phyloP scores from a whole-genome alignment of 2,329 filamentous ascomycete species.

The Alternaria ventricosa region DNA sequence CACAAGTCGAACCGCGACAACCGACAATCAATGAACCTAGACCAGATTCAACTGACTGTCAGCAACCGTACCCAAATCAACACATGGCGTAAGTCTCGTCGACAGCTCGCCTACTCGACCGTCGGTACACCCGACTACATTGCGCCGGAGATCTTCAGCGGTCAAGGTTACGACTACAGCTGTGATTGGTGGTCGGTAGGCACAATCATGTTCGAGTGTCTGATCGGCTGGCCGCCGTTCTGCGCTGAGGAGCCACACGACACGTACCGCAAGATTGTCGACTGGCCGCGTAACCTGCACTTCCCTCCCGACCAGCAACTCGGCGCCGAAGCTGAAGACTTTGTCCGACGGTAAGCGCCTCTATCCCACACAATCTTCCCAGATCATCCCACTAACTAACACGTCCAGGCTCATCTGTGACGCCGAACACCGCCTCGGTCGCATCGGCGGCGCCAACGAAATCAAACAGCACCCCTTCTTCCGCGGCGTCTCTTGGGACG shows the following conservation, averaged over 20 bases:
- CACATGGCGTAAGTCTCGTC: conserved; percentile 94
- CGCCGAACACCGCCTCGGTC: conserved; percentile 87
- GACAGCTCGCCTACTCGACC: conserved; percentile 96
- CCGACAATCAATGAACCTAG: conserved; percentile 91
- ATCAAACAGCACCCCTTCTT: conserved; percentile 97
- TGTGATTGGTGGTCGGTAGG: conserved; percentile 99
- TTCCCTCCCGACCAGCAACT: conserved; percentile 96
- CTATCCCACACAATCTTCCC: background rate
- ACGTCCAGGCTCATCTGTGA: conserved; percentile 83
- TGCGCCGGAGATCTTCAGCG: conserved; percentile 96
- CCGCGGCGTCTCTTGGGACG: conserved; percentile 94
- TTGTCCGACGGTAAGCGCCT: conserved; percentile 80
- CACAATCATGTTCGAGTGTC: conserved; percentile 99
- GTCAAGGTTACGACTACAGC: conserved; percentile 92
- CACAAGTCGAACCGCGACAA: conserved; percentile 64
- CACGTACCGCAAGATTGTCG: conserved; percentile 98
- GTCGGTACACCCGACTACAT: conserved; percentile 99
- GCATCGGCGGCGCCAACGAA: conserved; percentile 80
- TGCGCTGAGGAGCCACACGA: conserved; percentile 97
- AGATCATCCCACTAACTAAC: conserved; percentile 20
- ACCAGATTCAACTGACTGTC: conserved; percentile 97
- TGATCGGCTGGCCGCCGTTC: conserved; percentile 98
- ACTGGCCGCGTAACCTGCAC: conserved; percentile 94
- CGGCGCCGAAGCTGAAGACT: conserved; percentile 84
- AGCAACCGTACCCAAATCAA: conserved; percentile 98